Evolutionary conservation across 208 protist species (phyloP).

Genomic region (Acanthamoeba rhysodes): DNA sequence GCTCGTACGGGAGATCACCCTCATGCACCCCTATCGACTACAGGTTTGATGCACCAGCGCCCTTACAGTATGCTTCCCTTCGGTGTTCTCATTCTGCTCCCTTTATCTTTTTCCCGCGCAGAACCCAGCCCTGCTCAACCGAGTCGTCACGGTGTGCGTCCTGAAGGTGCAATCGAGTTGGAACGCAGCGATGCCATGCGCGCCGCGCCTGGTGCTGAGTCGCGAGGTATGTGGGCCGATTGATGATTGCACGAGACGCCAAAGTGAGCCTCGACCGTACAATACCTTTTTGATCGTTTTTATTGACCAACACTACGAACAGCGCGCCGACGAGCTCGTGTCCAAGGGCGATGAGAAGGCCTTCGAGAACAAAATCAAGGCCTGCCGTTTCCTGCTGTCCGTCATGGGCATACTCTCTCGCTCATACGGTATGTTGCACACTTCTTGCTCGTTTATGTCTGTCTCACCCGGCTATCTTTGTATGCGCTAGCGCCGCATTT

Average conservation of each 20-base stretch:
- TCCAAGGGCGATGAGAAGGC: neutral
- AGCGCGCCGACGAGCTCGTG: neutral
- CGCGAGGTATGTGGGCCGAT: neutral
- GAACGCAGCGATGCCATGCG: neutral
- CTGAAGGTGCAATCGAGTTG: neutral
- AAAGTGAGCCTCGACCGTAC: too few relatives aligned
- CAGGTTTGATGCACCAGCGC: neutral
- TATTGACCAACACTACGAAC: neutral
- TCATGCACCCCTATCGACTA: neutral
- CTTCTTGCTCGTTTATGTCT: neutral
- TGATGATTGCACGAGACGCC: neutral
- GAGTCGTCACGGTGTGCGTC: neutral
- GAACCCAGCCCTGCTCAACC: neutral
- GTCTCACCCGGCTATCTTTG: neutral
- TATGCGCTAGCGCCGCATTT: neutral
- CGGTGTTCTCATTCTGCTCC: neutral
- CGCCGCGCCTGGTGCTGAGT: neutral
- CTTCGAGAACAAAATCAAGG: constrained; percentile 23
- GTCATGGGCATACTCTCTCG: constrained; percentile 29
- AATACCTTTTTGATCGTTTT: neutral
- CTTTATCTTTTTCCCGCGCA: neutral
- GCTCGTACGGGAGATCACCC: neutral
- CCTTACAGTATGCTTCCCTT: neutral
- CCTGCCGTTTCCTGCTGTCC: neutral
- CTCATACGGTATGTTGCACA: neutral